Evolutionary conservation across 495 filamentous ascomycete genomes (phyloP), one percentile per base, ranked within the genome.

Genomic region (Hypoxylon fragiforme): DNA sequence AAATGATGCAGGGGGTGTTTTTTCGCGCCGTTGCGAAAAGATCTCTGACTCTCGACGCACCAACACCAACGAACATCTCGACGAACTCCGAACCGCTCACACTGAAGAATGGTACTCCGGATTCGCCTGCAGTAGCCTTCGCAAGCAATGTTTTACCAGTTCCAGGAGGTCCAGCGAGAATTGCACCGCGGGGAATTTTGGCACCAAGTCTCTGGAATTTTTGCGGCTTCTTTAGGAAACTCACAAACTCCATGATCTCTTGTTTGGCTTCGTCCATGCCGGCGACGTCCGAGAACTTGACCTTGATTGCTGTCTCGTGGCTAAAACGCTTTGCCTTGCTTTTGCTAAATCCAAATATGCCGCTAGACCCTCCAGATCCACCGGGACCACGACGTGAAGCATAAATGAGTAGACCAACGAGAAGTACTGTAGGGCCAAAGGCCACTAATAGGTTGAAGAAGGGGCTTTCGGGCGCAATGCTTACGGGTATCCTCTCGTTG

Each of bases 181-280:
- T 95, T 39, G 94, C 94, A 60, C 94, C 94, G 48, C 94, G 89
- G 32, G 94, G 94, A 32, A 98, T 97, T 74, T 98, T 98, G 39
- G 94, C 94, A 60, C 94, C 94, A 11, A 98, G 81, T 71, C 85
- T 90, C 73, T 96, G 84, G 74, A 95, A 98, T 42, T 83, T 83
- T 51, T 89, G 89, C 0, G 94, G 91, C 61, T 88, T 85, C 72
- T 95, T 89, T 50, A 98, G 76, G 80, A 98, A 98, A 66, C 86
- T 89, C 58, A 98, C 94, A 48, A 98, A 98, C 70, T 98, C 94
- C 92, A 97, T 97, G 60, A 98, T 98, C 71, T 98, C 94, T 30
- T 82, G 74, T 81, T 98, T 98, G 22, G 94, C 94, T 73, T 98
- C 94, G 69, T 98, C 94, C 91, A 97, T 94, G 63, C 94, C 94